Percentiles rank a stretch among this genome's conserved stretches.
phyloP scores from a whole-genome alignment of 306 rosid genomes.

The Cotoneaster glaucophyllus region DNA sequence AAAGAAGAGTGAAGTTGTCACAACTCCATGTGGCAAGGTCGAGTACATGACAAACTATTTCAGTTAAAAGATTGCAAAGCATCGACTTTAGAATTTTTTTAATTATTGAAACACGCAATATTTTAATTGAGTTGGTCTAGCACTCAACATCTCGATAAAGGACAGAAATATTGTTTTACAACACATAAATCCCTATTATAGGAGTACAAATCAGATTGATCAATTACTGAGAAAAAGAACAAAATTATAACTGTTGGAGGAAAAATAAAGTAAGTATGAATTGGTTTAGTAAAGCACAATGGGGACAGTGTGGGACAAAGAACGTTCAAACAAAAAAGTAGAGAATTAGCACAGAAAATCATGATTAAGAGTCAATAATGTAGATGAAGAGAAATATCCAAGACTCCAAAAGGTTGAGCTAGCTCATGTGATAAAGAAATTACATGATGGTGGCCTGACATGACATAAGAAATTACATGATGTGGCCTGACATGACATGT shows the following conservation, averaged over 20 bases:
- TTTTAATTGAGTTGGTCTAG: too few relatives aligned
- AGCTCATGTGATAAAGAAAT: constrained; percentile 11
- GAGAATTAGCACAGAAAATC: background rate
- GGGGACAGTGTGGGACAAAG: constrained; percentile 6
- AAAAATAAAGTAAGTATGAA: background rate
- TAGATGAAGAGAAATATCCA: background rate
- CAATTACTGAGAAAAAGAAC: background rate
- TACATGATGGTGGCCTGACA: background rate
- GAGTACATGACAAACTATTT: too few relatives aligned
- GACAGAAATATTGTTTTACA: background rate
- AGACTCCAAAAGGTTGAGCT: background rate
- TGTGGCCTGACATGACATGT: background rate
- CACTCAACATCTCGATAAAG: background rate
- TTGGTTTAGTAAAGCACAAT: background rate
- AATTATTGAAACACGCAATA: too few relatives aligned
- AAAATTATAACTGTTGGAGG: background rate
- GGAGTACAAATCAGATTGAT: background rate
- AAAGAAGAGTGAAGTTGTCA: too few relatives aligned
- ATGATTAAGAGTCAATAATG: background rate
- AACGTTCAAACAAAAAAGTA: background rate
- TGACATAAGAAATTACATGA: background rate
- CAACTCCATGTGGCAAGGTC: too few relatives aligned
- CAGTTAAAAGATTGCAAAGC: too few relatives aligned
- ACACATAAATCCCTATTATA: background rate
- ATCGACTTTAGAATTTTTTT: too few relatives aligned